These are phyloP conservation scores for Coriolopsis trogii DNA, from an alignment of 1,284 basidiomycete genomes.

Conservation along the genomic window DNA sequence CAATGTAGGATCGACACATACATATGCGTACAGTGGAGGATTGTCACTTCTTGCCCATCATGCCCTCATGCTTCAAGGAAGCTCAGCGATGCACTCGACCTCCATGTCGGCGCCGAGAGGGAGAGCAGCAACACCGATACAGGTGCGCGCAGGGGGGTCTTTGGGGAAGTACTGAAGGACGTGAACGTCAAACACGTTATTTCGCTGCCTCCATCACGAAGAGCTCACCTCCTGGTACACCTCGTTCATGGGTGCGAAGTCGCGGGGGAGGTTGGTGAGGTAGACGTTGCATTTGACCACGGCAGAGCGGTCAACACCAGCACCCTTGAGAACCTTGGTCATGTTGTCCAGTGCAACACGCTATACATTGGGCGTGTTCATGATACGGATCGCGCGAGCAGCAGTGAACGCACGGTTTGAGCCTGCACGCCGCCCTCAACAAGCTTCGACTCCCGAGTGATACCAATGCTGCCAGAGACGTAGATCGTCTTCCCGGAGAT, in stretches of 20 bases:
- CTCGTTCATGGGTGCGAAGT: conserved; percentile 58
- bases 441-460: conserved; percentile 48
- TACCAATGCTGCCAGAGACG: conserved; percentile 63
- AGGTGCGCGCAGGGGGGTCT: conserved; percentile 60
- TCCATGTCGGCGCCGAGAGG: conserved; percentile 65
- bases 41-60: not conserved
- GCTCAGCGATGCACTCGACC: conserved; percentile 66
- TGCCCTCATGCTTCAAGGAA: conserved; percentile 26
- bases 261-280: conserved; percentile 51
- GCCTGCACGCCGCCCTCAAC: conserved; percentile 55
- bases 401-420: conserved; percentile 44
- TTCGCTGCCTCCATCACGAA: too few relatives aligned
- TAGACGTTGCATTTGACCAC: conserved; percentile 68
- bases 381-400: not conserved
- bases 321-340: conserved; percentile 56
- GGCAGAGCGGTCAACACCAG: conserved; percentile 58
- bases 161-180: conserved; percentile 51
- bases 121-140: conserved; percentile 62
- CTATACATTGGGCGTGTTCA: conserved; percentile 35
- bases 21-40: not conserved
- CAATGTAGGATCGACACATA: too few relatives aligned
- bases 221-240: conserved; percentile 49
- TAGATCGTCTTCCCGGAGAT: conserved; percentile 58
- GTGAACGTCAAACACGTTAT: not conserved
- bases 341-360: conserved; percentile 61